Evolutionary conservation across 805 yeast genomes (phyloP), one percentile per base, ranked within the genome.

Genomic region (Kodamaea laetipori): DNA sequence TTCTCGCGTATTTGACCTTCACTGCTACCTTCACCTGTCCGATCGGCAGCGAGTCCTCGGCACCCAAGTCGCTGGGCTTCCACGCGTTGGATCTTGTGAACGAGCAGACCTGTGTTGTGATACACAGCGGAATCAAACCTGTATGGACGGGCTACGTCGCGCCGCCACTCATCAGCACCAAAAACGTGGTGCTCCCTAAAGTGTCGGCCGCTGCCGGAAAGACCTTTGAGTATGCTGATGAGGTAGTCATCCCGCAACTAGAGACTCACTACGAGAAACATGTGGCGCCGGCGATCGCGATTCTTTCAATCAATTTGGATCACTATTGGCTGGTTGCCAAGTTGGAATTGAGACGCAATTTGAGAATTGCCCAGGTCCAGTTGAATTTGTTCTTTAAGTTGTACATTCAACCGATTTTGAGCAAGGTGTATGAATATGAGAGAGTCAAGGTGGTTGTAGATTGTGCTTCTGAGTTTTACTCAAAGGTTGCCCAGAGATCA

Each of bases 1-100:
- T 41, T 5, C 23, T 41, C 5, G 32, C 35, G 28, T 41, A 41
- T 25, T 25, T 41, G 35, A 27, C 39, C 21, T 41, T 35, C 44
- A 35, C 44, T 19, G 39, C 44, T 15, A 41, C 36, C 15, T 41
- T 41, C 24, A 41, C 44, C 4, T 41, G 44, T 17, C 44, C 44
- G 12, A 18, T 41, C 3, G 25, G 10, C 15, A 13, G 19, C 7
- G 44, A 41, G 4, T 28, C 39, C 13, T 12, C 18, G 2, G 16
- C 13, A 5, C 34, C 15, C 15, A 40, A 24, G 27, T 15, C 38
- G 6, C 32, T 18, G 24, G 38, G 34, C 17, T 33, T 40, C 21
- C 33, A 18, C 10, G 34, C 31, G 28, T 9, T 41, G 13, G 31
- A 41, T 35, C 37, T 41, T 12, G 41, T 44, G 9, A 39, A 38